A percentile compares a stretch with the other conserved stretches of the same genome.
Conservation (phyloP, 2,329 filamentous ascomycete species). For the Sporothrix luriei region DNA sequence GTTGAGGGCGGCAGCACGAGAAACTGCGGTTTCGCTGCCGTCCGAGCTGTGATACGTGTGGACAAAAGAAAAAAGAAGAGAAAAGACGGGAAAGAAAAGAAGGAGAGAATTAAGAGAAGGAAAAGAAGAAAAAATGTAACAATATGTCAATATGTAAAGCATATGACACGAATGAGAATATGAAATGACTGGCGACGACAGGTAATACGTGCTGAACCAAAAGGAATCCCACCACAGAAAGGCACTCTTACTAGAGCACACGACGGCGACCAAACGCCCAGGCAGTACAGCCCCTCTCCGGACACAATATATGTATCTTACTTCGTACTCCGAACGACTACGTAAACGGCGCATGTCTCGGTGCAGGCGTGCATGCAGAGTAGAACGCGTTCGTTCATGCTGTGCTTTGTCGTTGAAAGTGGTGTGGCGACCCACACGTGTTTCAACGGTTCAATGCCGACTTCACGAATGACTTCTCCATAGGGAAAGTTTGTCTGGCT, state of each 20-base stretch:
- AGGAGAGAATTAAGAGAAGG: neutral
- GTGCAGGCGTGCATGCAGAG: neutral
- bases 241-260: neutral
- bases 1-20: neutral
- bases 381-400: neutral
- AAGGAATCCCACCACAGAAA: neutral
- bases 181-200: neutral
- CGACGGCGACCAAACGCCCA: constrained; percentile 14
- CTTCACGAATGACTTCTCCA: too few relatives aligned
- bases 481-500: too few relatives aligned
- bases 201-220: neutral
- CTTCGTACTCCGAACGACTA: too few relatives aligned
- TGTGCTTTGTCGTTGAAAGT: neutral
- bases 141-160: too few relatives aligned
- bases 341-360: neutral
- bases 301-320: neutral
- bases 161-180: neutral
- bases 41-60: neutral
- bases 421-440: constrained; percentile 10
- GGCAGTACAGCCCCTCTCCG: too few relatives aligned
- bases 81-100: neutral
- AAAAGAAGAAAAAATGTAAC: neutral
- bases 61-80: neutral
- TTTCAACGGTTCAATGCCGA: too few relatives aligned
- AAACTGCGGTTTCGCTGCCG: neutral